A percentile compares a stretch with the other conserved stretches of the same genome.
Evolutionary conservation across 768 basidiomycete genomes (phyloP).

Genomic region (Collybiopsis confluens): DNA sequence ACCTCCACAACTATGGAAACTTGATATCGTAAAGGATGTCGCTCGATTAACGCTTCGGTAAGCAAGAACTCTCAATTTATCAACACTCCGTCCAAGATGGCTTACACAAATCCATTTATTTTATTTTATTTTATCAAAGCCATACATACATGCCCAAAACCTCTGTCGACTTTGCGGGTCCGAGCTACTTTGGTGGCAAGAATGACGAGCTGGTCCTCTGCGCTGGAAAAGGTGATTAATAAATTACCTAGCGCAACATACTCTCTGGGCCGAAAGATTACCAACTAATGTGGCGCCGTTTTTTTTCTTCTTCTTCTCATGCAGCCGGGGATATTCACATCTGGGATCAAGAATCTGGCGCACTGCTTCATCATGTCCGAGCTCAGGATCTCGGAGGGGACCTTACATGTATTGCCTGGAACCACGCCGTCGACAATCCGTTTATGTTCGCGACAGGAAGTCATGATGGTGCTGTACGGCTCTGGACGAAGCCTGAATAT

Average conservation of each 20-base stretch:
- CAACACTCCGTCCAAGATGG: too few species aligned
- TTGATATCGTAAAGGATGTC: conserved; percentile 40
- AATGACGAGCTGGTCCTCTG: conserved; percentile 77
- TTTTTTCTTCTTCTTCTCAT: too few species aligned
- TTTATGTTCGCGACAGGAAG: conserved; percentile 78
- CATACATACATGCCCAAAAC: conserved; percentile 74
- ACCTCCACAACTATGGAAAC: conserved; percentile 52
- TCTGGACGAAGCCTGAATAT: conserved; percentile 53
- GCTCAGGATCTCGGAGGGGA: conserved; percentile 63
- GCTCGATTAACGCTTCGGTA: conserved; percentile 9
- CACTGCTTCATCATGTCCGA: conserved; percentile 65
- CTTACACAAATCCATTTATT: too few species aligned
- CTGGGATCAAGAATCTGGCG: conserved; percentile 80
- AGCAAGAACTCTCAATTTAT: neutral
- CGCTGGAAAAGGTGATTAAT: conserved; percentile 77
- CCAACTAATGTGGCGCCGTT: too few species aligned
- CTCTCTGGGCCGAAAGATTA: too few species aligned
- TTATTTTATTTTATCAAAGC: conserved; percentile 15
- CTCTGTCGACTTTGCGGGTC: conserved; percentile 70
- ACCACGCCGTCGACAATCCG: conserved; percentile 55
- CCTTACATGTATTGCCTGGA: conserved; percentile 80
- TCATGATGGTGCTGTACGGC: conserved; percentile 70
- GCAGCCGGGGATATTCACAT: conserved; percentile 79
- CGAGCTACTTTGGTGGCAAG: conserved; percentile 79
- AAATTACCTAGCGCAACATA: too few species aligned